phyloP scores from a whole-genome alignment of 805 yeast species.

The Metschnikowia rubicola region DNA sequence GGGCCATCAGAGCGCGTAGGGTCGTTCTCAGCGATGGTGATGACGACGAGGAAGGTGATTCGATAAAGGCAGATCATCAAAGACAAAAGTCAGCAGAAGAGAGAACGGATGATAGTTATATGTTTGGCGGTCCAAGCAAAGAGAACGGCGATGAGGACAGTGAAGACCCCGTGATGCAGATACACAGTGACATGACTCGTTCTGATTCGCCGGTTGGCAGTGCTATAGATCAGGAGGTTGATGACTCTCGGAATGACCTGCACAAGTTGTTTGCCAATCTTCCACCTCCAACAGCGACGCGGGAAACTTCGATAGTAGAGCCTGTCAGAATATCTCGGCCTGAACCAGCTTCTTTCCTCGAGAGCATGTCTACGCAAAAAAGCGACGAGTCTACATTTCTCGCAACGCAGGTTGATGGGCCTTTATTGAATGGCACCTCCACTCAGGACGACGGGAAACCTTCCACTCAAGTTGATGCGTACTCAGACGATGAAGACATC shows the following conservation, averaged over 20 bases:
- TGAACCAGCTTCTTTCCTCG: conserved; percentile 24
- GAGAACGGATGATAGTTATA: conserved; percentile 17
- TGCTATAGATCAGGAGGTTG: conserved; percentile 1
- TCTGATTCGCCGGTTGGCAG: conserved; percentile 11
- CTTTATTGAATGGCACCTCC: conserved; percentile 1
- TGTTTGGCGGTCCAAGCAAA: conserved; percentile 16
- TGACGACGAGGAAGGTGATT: conserved; percentile 16
- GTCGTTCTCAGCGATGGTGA: conserved; percentile 15
- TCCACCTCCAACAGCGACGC: conserved; percentile 20
- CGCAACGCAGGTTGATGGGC: conserved; percentile 19
- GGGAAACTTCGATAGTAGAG: conserved; percentile 6
- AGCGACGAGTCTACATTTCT: conserved; percentile 12
- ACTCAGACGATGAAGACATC: conserved; percentile 24
- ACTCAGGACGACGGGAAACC: conserved; percentile 7
- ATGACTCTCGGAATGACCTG: conserved; percentile 2
- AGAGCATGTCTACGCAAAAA: conserved; percentile 15
- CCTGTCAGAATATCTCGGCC: not conserved
- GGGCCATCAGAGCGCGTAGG: conserved; percentile 7
- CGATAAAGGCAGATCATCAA: not conserved
- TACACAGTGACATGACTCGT: conserved; percentile 12
- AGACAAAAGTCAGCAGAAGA: conserved; percentile 12
- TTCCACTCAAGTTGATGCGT: conserved; percentile 10
- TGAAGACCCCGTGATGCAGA: conserved; percentile 16
- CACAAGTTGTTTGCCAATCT: conserved; percentile 27
- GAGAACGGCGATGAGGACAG: conserved; percentile 5